Base-by-base conservation (phyloP, 805 yeast species). In the Diddensiella transvaalensis region DNA sequence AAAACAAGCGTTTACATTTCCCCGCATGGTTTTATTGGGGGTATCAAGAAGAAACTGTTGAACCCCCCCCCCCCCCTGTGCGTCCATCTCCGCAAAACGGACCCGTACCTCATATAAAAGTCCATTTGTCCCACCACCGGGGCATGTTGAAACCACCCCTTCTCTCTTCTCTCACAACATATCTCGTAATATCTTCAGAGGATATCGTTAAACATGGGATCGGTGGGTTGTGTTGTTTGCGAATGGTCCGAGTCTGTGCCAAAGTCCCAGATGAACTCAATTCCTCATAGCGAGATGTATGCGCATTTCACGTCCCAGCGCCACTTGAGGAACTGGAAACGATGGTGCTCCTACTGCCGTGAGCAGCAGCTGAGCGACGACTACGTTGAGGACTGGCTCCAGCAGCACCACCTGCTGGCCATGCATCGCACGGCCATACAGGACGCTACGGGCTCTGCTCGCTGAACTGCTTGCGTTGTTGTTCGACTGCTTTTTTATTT, bases 361-460 rank as follows among this genome's bases (percentile, higher is more conserved):
- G 62, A 59, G 48, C 63, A 60, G 47, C 48, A 53, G 38, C 46
- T 60, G 23, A 44, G 58, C 24, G 56, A 52, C 22, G 64, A 60
- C 52, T 60, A 60, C 38, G 51, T 60, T 35, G 58, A 55, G 39
- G 63, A 60, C 39, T 60, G 64, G 64, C 54, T 60, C 4, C 52
- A 50, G 39, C 60, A 58, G 44, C 54, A 57, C 43, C 51, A 57
- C 36, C 48, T 60, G 32, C 51, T 51, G 32, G 41, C 51, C 11
- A 29, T 57, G 22, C 60, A 57, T 35, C 45, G 52, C 22, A 42
- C 48, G 18, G 59, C 59, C 26, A 40, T 56, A 8, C 50, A 49
- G 18, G 52, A 49, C 13, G 48, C 49, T 5, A 47, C 48, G 3
- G 48, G 22, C n/a, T 26, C 32, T 8, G 32, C 32, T 26, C 32